These are phyloP conservation scores for Epichloe sibirici DNA, from an alignment of 2,329 filamentous ascomycete genomes.

Conservation along the genomic window DNA sequence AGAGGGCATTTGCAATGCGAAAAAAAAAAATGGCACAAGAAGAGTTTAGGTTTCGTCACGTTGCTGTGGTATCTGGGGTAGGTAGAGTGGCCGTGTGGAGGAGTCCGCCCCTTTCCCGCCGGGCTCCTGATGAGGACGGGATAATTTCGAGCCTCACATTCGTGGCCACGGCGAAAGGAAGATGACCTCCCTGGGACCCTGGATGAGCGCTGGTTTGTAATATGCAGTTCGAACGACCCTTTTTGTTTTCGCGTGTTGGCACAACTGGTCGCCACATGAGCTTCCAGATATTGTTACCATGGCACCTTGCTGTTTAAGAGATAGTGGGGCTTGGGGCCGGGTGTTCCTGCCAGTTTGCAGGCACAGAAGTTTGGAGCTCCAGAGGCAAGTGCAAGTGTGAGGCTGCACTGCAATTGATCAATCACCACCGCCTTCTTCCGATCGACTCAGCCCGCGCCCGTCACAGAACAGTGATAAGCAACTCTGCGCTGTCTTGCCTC, in stretches of 20 bases:
- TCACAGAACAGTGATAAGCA: neutral
- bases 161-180: no score
- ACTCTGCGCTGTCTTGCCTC: neutral
- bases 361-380: neutral
- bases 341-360: neutral
- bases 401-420: neutral
- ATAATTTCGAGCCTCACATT: neutral
- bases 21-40: neutral
- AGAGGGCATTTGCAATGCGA: no score
- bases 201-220: no score
- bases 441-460: neutral
- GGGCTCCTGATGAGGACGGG: neutral
- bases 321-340: neutral
- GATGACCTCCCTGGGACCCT: no score
- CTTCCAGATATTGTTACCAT: no score
- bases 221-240: no score
- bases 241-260: no score
- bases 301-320: neutral
- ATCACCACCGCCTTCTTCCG: neutral
- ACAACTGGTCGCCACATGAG: no score
- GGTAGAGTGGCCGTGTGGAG: no score
- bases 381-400: conserved; percentile 3
- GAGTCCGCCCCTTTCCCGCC: neutral
- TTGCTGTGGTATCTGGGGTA: neutral
- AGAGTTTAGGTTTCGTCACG: neutral